Percentiles rank a stretch among this genome's conserved stretches.
Conservation (phyloP, 2,329 filamentous ascomycete species). For the Cercospora sojina region DNA sequence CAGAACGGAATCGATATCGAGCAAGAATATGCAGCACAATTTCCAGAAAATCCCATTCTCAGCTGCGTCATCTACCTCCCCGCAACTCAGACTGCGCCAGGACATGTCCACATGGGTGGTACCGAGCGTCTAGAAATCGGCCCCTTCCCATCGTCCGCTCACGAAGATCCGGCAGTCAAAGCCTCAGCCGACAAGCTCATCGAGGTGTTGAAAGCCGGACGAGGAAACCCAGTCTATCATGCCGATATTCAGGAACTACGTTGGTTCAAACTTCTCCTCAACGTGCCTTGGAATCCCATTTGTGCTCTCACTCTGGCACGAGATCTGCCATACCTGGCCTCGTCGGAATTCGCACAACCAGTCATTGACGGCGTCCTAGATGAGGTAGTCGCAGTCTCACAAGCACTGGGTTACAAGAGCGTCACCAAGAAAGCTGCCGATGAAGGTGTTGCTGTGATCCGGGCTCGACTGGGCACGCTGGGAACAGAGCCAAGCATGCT, state of each 20-base stretch:
- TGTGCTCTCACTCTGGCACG: constrained; percentile 57
- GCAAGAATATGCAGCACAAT: constrained; percentile 52
- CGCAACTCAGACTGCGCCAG: constrained; percentile 51
- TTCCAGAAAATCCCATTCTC: constrained; percentile 54
- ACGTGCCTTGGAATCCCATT: constrained; percentile 62
- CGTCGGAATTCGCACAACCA: constrained; percentile 40
- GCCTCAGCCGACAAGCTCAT: constrained; percentile 31
- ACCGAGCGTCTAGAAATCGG: constrained; percentile 53
- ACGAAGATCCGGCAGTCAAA: constrained; percentile 18
- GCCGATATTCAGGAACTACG: constrained; percentile 57
- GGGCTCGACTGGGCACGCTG: constrained; percentile 34
- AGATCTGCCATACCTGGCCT: constrained; percentile 52
- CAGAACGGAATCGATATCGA: constrained; percentile 65
- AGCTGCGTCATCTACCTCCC: constrained; percentile 58
- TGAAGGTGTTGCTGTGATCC: constrained; percentile 42
- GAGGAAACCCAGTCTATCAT: constrained; percentile 51
- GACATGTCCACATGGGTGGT: constrained; percentile 49
- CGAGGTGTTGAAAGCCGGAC: constrained; percentile 39
- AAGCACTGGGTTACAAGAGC: constrained; percentile 41
- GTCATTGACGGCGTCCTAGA: constrained; percentile 47
- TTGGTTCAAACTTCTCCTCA: constrained; percentile 62
- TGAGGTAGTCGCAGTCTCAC: constrained; percentile 47
- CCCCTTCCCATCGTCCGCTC: constrained; percentile 44
- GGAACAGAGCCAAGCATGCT: constrained; percentile 54
- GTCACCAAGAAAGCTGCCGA: constrained; percentile 42